Percentiles rank a stretch among this genome's conserved stretches.
phyloP scores from a whole-genome alignment of 352 stramenopile species.

The Albugo candida region DNA sequence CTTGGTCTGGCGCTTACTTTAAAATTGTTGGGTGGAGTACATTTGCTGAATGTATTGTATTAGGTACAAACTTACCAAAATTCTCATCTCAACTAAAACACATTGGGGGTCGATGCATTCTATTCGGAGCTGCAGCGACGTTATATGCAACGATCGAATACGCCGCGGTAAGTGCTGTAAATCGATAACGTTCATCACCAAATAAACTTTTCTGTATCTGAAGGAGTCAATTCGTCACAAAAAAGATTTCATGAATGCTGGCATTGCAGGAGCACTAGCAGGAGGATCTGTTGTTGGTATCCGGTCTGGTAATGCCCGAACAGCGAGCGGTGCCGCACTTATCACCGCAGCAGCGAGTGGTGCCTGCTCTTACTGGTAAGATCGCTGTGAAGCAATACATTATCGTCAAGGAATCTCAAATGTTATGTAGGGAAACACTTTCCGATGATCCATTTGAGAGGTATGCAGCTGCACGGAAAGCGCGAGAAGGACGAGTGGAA shows the following conservation, averaged over 20 bases:
- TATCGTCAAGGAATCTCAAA: background rate
- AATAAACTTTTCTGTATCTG: background rate
- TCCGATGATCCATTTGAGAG: background rate
- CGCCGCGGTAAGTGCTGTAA: slow-evolving; percentile 12
- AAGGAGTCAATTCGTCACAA: slow-evolving; percentile 46
- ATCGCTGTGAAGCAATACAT: background rate
- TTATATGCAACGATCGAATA: slow-evolving; percentile 55
- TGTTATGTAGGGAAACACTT: background rate
- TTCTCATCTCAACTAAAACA: slow-evolving; percentile 63
- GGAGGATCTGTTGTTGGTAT: slow-evolving; percentile 42
- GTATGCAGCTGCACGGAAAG: background rate
- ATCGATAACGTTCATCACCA: background rate
- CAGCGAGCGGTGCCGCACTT: slow-evolving; percentile 28
- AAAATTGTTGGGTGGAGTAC: background rate
- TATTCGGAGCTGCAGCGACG: slow-evolving; percentile 42
- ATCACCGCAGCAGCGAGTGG: slow-evolving; percentile 22
- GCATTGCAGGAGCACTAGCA: slow-evolving; percentile 33
- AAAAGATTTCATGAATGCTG: slow-evolving; percentile 45
- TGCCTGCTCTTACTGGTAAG: slow-evolving; percentile 48
- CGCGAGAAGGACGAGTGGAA: too few relatives aligned
- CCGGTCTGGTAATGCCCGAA: slow-evolving; percentile 52
- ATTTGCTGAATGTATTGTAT: background rate
- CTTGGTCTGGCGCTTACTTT: slow-evolving; percentile 20
- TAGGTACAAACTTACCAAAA: slow-evolving; percentile 63
- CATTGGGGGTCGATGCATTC: slow-evolving; percentile 51